These are phyloP conservation scores for Alternaria brassicicola DNA, from an alignment of 2,329 filamentous ascomycete genomes.

Conservation along the genomic window DNA sequence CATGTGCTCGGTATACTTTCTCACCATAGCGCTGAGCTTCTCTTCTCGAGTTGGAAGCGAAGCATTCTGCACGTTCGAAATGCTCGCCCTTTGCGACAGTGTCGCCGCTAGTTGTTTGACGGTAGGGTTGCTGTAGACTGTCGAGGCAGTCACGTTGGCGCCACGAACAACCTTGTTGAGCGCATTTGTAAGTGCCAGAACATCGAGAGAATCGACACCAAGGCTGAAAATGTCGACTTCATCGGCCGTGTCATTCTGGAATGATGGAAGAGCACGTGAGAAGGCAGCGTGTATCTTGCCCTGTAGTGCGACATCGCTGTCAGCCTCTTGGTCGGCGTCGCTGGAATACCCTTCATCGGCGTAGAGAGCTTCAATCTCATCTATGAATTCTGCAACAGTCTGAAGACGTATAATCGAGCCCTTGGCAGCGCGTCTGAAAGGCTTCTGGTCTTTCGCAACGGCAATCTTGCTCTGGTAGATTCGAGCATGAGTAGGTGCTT, in stretches of 20 bases:
- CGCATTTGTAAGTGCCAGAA: slow-evolving; percentile 2
- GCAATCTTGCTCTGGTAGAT: slow-evolving; percentile 24
- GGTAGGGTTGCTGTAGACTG: background rate
- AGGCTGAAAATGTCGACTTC: slow-evolving; percentile 2
- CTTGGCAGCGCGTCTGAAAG: slow-evolving; percentile 30
- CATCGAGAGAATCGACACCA: slow-evolving; percentile 4
- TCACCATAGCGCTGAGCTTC: background rate
- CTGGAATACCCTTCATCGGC: slow-evolving; percentile 8
- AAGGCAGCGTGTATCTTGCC: background rate
- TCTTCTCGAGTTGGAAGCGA: background rate
- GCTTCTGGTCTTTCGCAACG: slow-evolving; percentile 16
- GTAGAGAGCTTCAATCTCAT: slow-evolving; percentile 33
- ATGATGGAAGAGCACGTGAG: background rate
- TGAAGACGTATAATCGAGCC: slow-evolving; percentile 32
- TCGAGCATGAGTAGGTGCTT: slow-evolving; percentile 30
- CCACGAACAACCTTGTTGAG: slow-evolving; percentile 1
- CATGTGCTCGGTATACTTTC: background rate
- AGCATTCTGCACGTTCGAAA: background rate
- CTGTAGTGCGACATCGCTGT: background rate
- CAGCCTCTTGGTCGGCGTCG: background rate
- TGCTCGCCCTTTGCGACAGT: background rate
- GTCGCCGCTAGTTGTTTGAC: background rate
- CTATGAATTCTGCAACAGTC: slow-evolving; percentile 26
- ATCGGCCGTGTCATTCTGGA: background rate
- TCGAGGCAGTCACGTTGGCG: background rate